Conservation (phyloP, 768 basidiomycete genomes). For the Scleroderma citrinum region DNA sequence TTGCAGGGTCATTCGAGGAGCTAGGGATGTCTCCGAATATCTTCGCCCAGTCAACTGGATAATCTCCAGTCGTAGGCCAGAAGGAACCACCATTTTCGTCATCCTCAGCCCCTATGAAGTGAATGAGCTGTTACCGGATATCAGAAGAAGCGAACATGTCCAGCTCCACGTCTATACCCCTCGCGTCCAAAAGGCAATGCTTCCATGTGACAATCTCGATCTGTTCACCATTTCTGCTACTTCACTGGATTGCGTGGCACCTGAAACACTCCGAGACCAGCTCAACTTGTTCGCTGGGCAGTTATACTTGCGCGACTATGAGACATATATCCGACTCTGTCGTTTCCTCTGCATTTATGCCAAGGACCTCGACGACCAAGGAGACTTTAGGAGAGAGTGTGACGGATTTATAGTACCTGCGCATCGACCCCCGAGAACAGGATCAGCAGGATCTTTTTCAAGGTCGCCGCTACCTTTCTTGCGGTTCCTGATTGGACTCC, state of each 20-base stretch:
- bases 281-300: conserved; percentile 1
- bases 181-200: conserved; percentile 28
- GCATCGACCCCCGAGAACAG: too few species aligned
- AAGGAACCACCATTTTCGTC: conserved; percentile 19
- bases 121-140: conserved; percentile 31
- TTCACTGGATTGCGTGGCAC: conserved; percentile 7
- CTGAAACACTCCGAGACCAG: conserved; percentile 10
- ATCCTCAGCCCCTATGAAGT: conserved; percentile 37
- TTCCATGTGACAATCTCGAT: conserved; percentile 30
- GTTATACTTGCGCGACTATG: background rate
- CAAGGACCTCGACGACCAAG: background rate
- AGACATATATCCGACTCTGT: background rate
- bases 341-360: background rate
- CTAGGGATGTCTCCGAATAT: conserved; percentile 7
- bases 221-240: conserved; percentile 13
- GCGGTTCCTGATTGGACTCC: too few species aligned
- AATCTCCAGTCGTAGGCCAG: conserved; percentile 5
- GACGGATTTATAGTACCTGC: too few species aligned
- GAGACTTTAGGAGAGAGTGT: conserved; percentile 37
- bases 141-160: conserved; percentile 28
- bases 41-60: conserved; percentile 28
- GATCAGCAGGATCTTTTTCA: too few species aligned
- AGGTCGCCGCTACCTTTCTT: too few species aligned
- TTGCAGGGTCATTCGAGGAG: conserved; percentile 2
- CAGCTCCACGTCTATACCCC: conserved; percentile 40